Conservation (phyloP, 2,329 filamentous ascomycete species). For the Tolypocladium pustulatum region DNA sequence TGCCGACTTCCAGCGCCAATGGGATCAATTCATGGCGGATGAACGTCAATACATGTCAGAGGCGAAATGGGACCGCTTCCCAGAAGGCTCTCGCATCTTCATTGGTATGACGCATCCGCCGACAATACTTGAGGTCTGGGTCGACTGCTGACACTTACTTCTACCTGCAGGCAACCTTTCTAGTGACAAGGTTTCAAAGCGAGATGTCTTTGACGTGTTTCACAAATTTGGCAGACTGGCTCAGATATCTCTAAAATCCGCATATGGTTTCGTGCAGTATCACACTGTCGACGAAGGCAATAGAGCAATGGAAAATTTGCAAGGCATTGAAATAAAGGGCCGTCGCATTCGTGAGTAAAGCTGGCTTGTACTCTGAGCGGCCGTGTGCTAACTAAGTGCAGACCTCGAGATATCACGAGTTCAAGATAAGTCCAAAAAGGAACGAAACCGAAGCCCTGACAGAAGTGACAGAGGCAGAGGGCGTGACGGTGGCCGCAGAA, state of each 20-base stretch:
- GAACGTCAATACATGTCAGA: conserved; percentile 68
- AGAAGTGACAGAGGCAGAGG: conserved; percentile 32
- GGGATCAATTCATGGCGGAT: conserved; percentile 62
- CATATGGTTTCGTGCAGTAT: conserved; percentile 95
- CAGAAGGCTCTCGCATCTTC: conserved; percentile 66
- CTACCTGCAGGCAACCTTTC: conserved; percentile 66
- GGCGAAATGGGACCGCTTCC: conserved; percentile 73
- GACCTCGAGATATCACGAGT: conserved; percentile 85
- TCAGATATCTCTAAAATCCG: conserved; percentile 93
- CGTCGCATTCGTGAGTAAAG: conserved; percentile 75
- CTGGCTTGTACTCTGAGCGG: not conserved
- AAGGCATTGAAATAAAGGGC: conserved; percentile 75
- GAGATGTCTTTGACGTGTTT: conserved; percentile 88
- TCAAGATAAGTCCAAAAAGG: conserved; percentile 63
- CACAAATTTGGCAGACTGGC: conserved; percentile 76
- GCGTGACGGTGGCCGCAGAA: conserved; percentile 31
- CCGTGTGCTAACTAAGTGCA: conserved; percentile 20
- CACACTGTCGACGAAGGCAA: conserved; percentile 65
- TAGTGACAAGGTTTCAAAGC: conserved; percentile 85
- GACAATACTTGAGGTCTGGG: conserved; percentile 8
- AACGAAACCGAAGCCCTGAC: conserved; percentile 48
- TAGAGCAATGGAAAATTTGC: conserved; percentile 64
- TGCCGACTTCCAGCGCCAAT: conserved; percentile 49
- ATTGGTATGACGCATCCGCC: conserved; percentile 49
- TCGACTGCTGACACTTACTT: conserved; percentile 14